Evolutionary conservation across 345 rosid genomes (phyloP), one percentile per base, ranked within the genome.

Genomic region (Murraya koenigii): DNA sequence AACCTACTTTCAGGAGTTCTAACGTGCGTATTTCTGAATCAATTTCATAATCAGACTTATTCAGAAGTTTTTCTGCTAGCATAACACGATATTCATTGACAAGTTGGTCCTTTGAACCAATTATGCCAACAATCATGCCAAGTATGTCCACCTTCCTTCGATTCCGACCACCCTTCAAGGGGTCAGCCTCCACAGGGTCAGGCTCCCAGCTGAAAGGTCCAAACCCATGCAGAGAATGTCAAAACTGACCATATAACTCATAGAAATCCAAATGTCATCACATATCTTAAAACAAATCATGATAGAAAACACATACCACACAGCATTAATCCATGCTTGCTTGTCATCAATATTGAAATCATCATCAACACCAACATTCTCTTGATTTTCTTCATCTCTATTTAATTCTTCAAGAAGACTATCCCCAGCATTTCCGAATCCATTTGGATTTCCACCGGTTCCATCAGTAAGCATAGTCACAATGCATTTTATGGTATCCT

Each of bases 381-480:
- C 98, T 88, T 87, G 97, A 81, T 76, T 86, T 87, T 94, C 98
- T 83, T 90, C 97, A 85, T 96, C 98, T 78, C 93, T 91, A 84
- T 92, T 96, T 80, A 96, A 82, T 77, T 92, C 99, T 84, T 96
- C 99, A 75, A 96, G 99, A 81, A 96, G 98, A 87, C 97, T 94
- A 86, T 92, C 99, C 82, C 97, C 97, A 77, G 90, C 78, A 78
- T 86, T 91, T 72, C 96, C 94, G 28, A 95, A 87, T 78, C 95
- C 98, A 86, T 84, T 92, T 52, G 90, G 85, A 82, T 90, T 92
- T 59, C 97, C 94, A 76, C 94, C 92, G 63, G 87, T 89, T 69
- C 99, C 99, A 85, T 90, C 98, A 2, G 97, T 94, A 66, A 96
- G 99, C 99, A 96, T 92, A 79, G 99, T 94, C 69, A 96, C 98